A percentile compares a stretch with the other conserved stretches of the same genome.
Conservation (phyloP, 2,329 filamentous ascomycete species). For the Alternaria sp. region DNA sequence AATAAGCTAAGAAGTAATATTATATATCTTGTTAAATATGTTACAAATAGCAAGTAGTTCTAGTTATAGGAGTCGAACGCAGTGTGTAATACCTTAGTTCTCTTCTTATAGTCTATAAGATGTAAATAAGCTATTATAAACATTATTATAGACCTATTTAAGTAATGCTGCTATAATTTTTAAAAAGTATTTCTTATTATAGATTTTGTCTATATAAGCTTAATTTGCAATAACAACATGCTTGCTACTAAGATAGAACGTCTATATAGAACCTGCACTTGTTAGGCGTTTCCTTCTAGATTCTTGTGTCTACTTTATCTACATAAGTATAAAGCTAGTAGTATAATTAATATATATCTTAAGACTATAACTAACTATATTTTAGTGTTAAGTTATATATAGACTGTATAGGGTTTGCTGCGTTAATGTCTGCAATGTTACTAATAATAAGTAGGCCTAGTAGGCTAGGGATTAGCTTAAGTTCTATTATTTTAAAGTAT, state of each 20-base stretch:
- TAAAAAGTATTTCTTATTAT: constrained; percentile 49
- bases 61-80: constrained; percentile 72
- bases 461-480: constrained; percentile 67
- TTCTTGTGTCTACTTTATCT: not conserved
- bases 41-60: constrained; percentile 71
- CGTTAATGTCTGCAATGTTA: constrained; percentile 70
- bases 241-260: constrained; percentile 41
- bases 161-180: constrained; percentile 44
- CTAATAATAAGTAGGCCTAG: constrained; percentile 71
- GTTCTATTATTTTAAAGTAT: constrained; percentile 32
- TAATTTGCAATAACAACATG: constrained; percentile 46
- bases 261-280: constrained; percentile 45
- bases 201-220: constrained; percentile 52
- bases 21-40: constrained; percentile 69
- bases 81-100: constrained; percentile 66
- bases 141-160: constrained; percentile 47
- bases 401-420: constrained; percentile 64
- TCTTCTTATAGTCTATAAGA: constrained; percentile 51
- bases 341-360: not conserved
- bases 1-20: constrained; percentile 70
- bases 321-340: not conserved
- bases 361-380: constrained; percentile 62
- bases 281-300: constrained; percentile 12
- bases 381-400: constrained; percentile 67
- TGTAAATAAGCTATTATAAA: constrained; percentile 55